A percentile compares a stretch with the other conserved stretches of the same genome.
Evolutionary conservation across 176 grass and related monocot species (phyloP).

Genomic region (Bonia amplexicaulis): DNA sequence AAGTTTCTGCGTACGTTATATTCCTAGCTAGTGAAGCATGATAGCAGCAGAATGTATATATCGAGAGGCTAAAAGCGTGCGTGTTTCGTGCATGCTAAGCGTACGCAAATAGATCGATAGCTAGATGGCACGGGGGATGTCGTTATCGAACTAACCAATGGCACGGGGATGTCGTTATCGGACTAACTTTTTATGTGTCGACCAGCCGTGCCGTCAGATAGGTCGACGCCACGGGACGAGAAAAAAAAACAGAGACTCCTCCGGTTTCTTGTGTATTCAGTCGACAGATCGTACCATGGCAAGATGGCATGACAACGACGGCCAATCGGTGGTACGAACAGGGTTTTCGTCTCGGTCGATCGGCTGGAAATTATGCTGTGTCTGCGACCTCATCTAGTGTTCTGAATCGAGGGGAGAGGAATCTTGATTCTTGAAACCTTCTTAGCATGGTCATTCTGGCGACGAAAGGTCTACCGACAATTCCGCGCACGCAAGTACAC

Average conservation of each 20-base stretch:
- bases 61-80: not conserved
- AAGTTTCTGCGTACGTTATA: not conserved
- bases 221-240: not conserved
- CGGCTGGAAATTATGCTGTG: not conserved
- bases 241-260: not conserved
- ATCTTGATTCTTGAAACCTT: no score
- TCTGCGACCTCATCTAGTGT: not conserved
- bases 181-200: not conserved
- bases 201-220: not conserved
- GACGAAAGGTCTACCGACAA: no score
- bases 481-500: no score
- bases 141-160: no score
- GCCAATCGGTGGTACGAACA: not conserved
- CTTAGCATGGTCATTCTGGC: no score
- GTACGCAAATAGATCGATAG: not conserved
- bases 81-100: constrained; percentile 23
- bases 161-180: not conserved
- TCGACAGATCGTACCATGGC: not conserved
- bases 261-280: not conserved
- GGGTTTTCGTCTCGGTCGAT: not conserved
- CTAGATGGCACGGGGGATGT: not conserved
- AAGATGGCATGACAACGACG: not conserved
- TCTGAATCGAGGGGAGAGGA: no score
- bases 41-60: not conserved
- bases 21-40: not conserved